These are phyloP conservation scores for Rhynchospora tenuis DNA, from an alignment of 176 grass and related monocot species.

Conservation along the genomic window DNA sequence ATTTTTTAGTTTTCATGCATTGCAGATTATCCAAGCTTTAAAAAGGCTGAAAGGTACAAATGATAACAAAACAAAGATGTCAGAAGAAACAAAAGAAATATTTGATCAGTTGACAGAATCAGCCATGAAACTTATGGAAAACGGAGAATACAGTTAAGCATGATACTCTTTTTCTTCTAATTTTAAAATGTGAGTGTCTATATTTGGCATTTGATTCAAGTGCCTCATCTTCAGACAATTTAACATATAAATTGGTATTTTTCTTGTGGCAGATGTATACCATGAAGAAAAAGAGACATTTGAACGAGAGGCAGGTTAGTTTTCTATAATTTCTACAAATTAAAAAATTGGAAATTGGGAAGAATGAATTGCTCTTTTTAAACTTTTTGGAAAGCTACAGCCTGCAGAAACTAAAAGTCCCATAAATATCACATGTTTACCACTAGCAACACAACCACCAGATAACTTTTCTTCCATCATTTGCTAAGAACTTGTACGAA, in stretches of 20 bases:
- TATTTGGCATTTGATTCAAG: not conserved
- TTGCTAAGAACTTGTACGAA: not conserved
- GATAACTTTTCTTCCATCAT: not conserved
- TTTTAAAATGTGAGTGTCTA: constrained; percentile 14
- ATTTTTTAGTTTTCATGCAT: not conserved
- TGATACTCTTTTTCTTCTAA: not conserved
- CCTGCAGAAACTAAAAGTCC: too few relatives aligned
- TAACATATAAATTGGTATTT: constrained; percentile 23
- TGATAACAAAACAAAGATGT: constrained; percentile 72
- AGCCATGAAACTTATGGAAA: constrained; percentile 97
- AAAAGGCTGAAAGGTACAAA: constrained; percentile 77
- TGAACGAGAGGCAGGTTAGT: constrained; percentile 80
- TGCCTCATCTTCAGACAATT: constrained; percentile 21
- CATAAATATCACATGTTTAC: not conserved
- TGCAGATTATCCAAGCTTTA: constrained; percentile 79
- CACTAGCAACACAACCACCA: not conserved
- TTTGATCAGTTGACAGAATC: constrained; percentile 91
- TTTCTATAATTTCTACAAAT: constrained; percentile 1
- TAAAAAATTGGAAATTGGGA: not conserved
- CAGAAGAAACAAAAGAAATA: constrained; percentile 53
- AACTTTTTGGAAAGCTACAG: too few relatives aligned
- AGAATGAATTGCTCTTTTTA: not conserved
- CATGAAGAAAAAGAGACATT: constrained; percentile 86
- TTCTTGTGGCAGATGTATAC: constrained; percentile 70
- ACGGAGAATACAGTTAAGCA: constrained; percentile 75